Evolutionary conservation across 1,139 yeast genomes (phyloP).

Genomic region (Candida freyschussii): DNA sequence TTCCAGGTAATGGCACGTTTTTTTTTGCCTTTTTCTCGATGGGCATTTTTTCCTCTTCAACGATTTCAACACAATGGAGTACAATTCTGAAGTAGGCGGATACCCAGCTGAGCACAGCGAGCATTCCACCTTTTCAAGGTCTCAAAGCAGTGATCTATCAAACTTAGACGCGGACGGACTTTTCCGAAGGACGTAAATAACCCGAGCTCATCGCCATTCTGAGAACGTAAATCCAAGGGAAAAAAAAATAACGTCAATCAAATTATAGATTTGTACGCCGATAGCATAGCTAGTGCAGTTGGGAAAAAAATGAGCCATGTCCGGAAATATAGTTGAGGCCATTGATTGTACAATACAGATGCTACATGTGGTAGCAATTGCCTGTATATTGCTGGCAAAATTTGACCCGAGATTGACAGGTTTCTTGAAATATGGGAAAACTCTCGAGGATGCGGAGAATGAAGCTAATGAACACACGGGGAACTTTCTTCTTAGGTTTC

Average conservation of each 20-base stretch:
- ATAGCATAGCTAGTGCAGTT: neutral
- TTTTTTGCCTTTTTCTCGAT: conserved; percentile 8
- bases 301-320: conserved; percentile 1
- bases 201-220: neutral
- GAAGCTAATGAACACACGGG: conserved; percentile 8
- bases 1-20: conserved; percentile 35
- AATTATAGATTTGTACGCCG: neutral
- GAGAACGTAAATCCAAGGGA: neutral
- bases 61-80: no score
- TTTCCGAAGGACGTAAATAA: neutral
- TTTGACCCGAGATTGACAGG: conserved; percentile 21
- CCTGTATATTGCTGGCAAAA: conserved; percentile 26
- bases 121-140: no score
- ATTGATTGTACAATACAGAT: conserved; percentile 13
- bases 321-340: conserved; percentile 1
- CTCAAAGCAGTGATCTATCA: neutral
- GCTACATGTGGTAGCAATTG: conserved; percentile 11
- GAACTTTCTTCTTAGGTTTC: conserved; percentile 11
- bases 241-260: neutral
- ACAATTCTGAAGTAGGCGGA: no score
- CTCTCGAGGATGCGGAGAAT: conserved; percentile 21
- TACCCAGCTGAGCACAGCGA: no score
- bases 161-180: no score
- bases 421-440: conserved; percentile 37
- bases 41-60: neutral